Evolutionary conservation across 1,284 basidiomycete species (phyloP).

Genomic region (Ustilago curta): DNA sequence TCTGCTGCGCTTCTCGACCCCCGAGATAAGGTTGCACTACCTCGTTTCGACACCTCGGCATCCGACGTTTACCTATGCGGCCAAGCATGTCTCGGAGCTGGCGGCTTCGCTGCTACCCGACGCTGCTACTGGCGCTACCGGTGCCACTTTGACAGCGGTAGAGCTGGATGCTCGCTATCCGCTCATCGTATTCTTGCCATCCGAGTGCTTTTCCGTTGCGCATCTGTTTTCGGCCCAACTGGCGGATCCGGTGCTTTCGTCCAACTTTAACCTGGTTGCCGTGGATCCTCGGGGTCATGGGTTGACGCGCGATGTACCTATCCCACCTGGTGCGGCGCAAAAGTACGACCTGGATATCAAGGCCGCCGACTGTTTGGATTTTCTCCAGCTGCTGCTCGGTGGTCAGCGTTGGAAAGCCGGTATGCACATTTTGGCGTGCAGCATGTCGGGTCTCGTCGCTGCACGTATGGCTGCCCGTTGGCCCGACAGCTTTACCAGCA

Average conservation of each 20-base stretch:
- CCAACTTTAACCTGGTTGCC: slow-evolving; percentile 22
- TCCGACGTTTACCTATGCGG: slow-evolving; percentile 15
- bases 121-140: not conserved
- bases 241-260: slow-evolving; percentile 2
- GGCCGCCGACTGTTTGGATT: slow-evolving; percentile 20
- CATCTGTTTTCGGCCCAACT: slow-evolving; percentile 36
- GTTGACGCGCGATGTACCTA: slow-evolving; percentile 16
- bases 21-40: slow-evolving; percentile 20
- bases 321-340: not conserved
- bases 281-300: slow-evolving; percentile 31
- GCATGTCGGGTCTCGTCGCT: slow-evolving; percentile 25
- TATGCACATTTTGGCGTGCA: slow-evolving; percentile 23
- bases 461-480: slow-evolving; percentile 17
- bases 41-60: slow-evolving; percentile 20
- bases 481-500: slow-evolving; percentile 4
- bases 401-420: slow-evolving; percentile 7
- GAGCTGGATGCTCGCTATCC: slow-evolving; percentile 23
- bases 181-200: slow-evolving; percentile 21
- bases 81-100: not conserved
- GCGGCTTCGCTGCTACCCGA: slow-evolving; percentile 7
- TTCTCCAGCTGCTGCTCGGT: not conserved
- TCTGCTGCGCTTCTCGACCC: slow-evolving; percentile 8
- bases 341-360: slow-evolving; percentile 34
- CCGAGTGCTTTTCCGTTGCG: slow-evolving; percentile 25
- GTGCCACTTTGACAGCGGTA: not conserved